A percentile compares a stretch with the other conserved stretches of the same genome.
These are phyloP conservation scores for Prototheca cutis DNA, from an alignment of 163 green algal genomes.

Conservation along the genomic window DNA sequence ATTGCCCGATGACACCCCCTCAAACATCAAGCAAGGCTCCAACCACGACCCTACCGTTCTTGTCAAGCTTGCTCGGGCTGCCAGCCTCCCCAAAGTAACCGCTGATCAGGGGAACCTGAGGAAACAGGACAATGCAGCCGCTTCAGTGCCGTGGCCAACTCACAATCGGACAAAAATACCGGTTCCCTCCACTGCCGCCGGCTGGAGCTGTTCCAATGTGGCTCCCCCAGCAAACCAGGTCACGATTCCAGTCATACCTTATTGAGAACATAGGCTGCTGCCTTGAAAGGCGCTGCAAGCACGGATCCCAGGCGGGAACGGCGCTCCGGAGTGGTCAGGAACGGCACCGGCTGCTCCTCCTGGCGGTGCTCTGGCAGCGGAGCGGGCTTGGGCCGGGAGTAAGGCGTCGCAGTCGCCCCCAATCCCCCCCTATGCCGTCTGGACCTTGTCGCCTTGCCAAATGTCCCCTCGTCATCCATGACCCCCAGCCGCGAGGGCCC, in stretches of 20 bases:
- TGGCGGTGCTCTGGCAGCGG: not conserved
- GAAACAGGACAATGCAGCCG: not conserved
- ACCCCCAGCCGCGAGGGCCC: no score
- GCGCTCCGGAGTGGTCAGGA: not conserved
- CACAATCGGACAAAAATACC: no score
- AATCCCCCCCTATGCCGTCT: not conserved
- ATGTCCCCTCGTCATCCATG: not conserved
- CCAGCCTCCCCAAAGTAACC: slow-evolving; percentile 6
- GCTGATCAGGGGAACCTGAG: slow-evolving; percentile 14
- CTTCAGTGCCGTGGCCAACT: no score
- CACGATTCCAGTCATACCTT: no score
- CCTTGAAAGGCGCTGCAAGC: not conserved
- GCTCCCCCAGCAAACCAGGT: no score
- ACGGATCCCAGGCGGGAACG: slow-evolving; percentile 6
- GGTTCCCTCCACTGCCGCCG: no score
- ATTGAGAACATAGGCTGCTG: slow-evolving; percentile 5
- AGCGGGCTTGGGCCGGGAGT: not conserved
- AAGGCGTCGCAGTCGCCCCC: not conserved
- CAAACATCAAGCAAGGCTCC: no score
- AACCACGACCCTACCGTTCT: no score
- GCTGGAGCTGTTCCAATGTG: no score
- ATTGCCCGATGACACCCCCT: no score
- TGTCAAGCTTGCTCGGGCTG: no score
- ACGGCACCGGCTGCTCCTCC: not conserved
- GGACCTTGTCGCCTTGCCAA: not conserved